Evolutionary conservation across 148 eudicot genomes (phyloP), one percentile per base, ranked within the genome.

Genomic region (Cornus kousa): DNA sequence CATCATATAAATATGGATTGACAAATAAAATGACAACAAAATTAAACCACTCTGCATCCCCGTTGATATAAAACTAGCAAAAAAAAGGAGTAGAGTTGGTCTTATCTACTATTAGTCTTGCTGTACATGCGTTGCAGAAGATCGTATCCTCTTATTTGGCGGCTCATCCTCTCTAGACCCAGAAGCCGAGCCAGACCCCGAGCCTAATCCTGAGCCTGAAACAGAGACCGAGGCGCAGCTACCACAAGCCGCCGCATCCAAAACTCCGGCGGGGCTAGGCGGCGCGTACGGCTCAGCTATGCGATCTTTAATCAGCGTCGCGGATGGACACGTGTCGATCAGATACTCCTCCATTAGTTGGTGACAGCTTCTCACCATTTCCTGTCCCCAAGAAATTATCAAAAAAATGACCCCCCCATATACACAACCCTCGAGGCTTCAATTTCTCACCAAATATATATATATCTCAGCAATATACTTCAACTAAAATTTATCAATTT

Each of bases 351-450:
- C 82, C 82, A 86, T 83, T 70, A 83, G 82, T 83, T 78, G 83
- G 68, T 75, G 84, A 80, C 88, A 86, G 81, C 86, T 83, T 60
- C 80, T 80, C 84, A 83, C 86, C 82, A 67, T 70, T 78, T 80
- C 84, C 86, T 86, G 77, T 71, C 37, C 62, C 76, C 55, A 67
- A 73, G 39, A 67, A 68, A 75, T 12, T 20, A 5, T 50, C 64
- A 46, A 24, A 67, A 67, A 57, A 57, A 13, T 57, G n/a, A n/a
- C 14, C 10, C 64, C 53, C 0, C 53, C 53, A 48, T 4, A 48
- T 48, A 35, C 37, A 35, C 37, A 35, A 2, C 37, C 37, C 37
- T 35, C 5, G 37, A 35, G 37, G 37, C 37, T 35, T 35, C 37
- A 35, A 35, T 35, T 35, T 35, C 3, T 35, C 37, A 4, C 37